phyloP scores from a whole-genome alignment of 108 stramenopile species.

The Cylindrotheca closterium region DNA sequence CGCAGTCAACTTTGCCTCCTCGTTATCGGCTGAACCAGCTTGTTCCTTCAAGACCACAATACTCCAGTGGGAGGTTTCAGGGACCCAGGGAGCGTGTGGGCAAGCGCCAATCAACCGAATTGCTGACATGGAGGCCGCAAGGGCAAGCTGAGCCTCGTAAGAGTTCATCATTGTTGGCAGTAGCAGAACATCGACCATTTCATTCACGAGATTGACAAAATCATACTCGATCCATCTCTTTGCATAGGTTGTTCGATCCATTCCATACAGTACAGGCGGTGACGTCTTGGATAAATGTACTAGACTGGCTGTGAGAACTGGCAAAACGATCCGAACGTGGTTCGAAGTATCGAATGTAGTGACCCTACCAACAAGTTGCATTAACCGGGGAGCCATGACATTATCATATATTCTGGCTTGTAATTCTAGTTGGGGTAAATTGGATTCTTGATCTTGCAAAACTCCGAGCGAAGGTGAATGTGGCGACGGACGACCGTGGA shows the following conservation, averaged over 20 bases:
- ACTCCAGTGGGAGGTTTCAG: conserved; percentile 39
- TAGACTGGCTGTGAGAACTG: conserved; percentile 52
- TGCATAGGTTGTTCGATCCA: conserved; percentile 41
- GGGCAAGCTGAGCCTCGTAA: conserved; percentile 8
- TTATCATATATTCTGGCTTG: conserved; percentile 56
- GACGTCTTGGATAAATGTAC: conserved; percentile 54
- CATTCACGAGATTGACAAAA: conserved; percentile 32
- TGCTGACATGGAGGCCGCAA: conserved; percentile 37
- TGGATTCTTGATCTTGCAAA: conserved; percentile 45
- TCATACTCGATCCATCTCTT: conserved; percentile 46
- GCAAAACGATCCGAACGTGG: conserved; percentile 45
- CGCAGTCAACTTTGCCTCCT: conserved; percentile 37
- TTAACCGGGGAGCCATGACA: conserved; percentile 58
- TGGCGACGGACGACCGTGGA: conserved; percentile 16
- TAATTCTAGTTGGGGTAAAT: conserved; percentile 44
- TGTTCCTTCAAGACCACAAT: conserved; percentile 47
- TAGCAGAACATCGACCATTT: conserved; percentile 47
- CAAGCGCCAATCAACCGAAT: conserved; percentile 63
- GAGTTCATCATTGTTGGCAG: conserved; percentile 39
- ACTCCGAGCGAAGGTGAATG: conserved; percentile 32
- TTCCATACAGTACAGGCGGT: conserved; percentile 20
- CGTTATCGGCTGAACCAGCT: background rate
- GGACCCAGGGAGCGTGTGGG: conserved; percentile 58
- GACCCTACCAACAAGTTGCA: conserved; percentile 47
- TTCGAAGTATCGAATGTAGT: conserved; percentile 25